These are phyloP conservation scores for Colletotrichum trifolii DNA, from an alignment of 2,329 filamentous ascomycete species.

Conservation along the genomic window DNA sequence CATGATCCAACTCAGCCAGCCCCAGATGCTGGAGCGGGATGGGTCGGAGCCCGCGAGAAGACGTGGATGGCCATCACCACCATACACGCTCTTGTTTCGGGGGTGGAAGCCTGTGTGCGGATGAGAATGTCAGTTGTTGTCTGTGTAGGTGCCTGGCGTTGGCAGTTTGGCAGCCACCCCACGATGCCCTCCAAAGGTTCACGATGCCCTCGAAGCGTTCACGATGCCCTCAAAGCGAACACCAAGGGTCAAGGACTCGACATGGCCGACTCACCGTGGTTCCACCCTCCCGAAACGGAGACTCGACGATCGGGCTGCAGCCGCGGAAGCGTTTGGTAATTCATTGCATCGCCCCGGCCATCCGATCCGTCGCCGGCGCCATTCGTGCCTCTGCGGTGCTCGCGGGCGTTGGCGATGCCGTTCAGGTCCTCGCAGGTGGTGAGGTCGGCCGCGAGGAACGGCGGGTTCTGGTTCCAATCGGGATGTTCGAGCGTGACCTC, in stretches of 20 bases:
- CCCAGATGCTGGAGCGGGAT: constrained; percentile 46
- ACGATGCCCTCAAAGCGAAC: background rate
- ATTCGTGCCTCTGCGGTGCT: constrained; percentile 51
- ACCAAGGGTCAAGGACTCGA: background rate
- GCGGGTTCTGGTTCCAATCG: constrained; percentile 65
- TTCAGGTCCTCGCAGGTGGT: constrained; percentile 67
- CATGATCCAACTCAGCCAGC: constrained; percentile 54
- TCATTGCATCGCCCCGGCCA: constrained; percentile 34
- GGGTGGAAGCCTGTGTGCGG: constrained; percentile 24
- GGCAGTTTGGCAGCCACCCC: background rate
- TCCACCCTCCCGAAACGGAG: constrained; percentile 37
- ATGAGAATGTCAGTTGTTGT: background rate
- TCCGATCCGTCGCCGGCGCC: constrained; percentile 43
- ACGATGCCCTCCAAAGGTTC: background rate
- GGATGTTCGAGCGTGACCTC: constrained; percentile 59
- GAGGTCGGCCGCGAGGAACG: constrained; percentile 57
- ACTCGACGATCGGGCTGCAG: constrained; percentile 31
- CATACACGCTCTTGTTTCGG: constrained; percentile 41
- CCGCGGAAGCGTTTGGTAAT: constrained; percentile 34
- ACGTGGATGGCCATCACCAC: constrained; percentile 54
- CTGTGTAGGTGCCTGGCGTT: background rate
- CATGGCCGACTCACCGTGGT: constrained; percentile 19
- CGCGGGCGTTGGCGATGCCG: constrained; percentile 63
- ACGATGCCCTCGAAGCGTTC: background rate
- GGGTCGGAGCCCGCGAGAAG: constrained; percentile 43